Percentiles rank a stretch among this genome's conserved stretches.
These are phyloP conservation scores for Crithidia thermophila DNA, from an alignment of 208 protist genomes.

Conservation along the genomic window DNA sequence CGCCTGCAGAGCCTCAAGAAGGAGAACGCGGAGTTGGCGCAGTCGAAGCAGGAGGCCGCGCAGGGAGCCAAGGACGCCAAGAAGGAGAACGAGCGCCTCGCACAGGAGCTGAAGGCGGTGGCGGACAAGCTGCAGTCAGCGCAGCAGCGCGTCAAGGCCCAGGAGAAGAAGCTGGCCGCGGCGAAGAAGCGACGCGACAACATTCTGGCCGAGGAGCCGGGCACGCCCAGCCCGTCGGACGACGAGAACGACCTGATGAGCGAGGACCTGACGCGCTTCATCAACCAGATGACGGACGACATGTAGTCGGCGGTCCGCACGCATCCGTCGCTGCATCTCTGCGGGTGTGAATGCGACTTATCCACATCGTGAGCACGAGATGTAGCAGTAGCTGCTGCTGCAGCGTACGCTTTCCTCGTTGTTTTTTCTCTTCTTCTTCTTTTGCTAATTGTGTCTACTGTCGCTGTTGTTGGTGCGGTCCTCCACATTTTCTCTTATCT, in stretches of 20 bases:
- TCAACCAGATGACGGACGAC: conserved; percentile 61
- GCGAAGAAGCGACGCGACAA: conserved; percentile 42
- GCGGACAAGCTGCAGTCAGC: conserved; percentile 52
- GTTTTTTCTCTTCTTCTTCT: not conserved
- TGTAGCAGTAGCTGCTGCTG: too few relatives aligned
- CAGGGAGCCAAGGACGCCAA: conserved; percentile 68
- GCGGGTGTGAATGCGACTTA: not conserved
- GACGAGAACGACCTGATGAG: conserved; percentile 65
- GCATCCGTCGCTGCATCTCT: not conserved
- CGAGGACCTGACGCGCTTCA: conserved; percentile 53
- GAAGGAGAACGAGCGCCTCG: conserved; percentile 54
- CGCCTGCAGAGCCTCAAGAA: conserved; percentile 68
- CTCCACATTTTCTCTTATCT: not conserved
- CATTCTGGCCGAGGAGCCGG: conserved; percentile 46
- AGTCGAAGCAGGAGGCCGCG: conserved; percentile 63
- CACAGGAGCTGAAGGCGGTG: conserved; percentile 56
- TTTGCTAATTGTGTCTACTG: not conserved
- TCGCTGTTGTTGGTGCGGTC: not conserved
- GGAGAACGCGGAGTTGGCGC: conserved; percentile 54
- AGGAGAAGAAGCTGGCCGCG: conserved; percentile 68
- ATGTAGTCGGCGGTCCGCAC: too few relatives aligned
- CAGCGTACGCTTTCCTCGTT: not conserved
- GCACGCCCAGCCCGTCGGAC: conserved; percentile 49
- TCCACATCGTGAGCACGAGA: too few relatives aligned
- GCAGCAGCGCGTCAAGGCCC: conserved; percentile 54